Evolutionary conservation across 2,329 filamentous ascomycete genomes (phyloP).

Genomic region (Diaporthe batatas): DNA sequence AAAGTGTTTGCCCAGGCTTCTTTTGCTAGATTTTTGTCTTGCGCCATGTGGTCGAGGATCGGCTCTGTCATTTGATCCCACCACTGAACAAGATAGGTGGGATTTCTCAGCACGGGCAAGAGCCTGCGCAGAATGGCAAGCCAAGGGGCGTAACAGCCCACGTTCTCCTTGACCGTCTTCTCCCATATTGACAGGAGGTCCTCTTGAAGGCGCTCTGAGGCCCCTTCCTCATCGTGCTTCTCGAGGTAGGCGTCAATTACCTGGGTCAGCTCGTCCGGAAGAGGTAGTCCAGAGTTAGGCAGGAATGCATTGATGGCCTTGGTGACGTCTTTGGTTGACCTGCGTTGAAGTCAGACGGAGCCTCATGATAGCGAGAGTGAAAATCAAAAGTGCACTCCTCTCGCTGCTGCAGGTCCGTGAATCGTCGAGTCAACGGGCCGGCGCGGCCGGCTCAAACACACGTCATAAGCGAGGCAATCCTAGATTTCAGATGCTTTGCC

Average conservation of each 20-base stretch:
- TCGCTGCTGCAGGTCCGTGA: not conserved
- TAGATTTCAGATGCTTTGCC: not conserved
- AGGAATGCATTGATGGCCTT: constrained; percentile 69
- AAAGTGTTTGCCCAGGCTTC: constrained; percentile 76
- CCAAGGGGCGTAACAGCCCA: constrained; percentile 74
- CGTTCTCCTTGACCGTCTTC: constrained; percentile 69
- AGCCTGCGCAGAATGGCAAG: constrained; percentile 75
- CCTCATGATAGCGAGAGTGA: not conserved
- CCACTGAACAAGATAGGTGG: constrained; percentile 77
- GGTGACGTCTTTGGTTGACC: constrained; percentile 71
- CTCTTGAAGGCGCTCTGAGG: constrained; percentile 79
- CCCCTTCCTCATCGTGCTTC: constrained; percentile 76
- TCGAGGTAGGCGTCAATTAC: constrained; percentile 77
- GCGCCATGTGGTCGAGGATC: constrained; percentile 65
- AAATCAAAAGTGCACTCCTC: not conserved
- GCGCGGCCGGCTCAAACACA: not conserved
- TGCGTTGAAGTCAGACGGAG: constrained; percentile 47
- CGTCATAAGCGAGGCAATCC: not conserved
- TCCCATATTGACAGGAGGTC: constrained; percentile 78
- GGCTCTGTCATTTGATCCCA: constrained; percentile 74
- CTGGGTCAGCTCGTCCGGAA: constrained; percentile 74
- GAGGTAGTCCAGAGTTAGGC: constrained; percentile 66
- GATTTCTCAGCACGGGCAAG: constrained; percentile 72
- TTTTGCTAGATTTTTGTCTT: constrained; percentile 73
- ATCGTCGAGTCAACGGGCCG: not conserved